Evolutionary conservation across 179 eudicot genomes (phyloP), one percentile per base, ranked within the genome.

Genomic region (Pouteria campechiana): DNA sequence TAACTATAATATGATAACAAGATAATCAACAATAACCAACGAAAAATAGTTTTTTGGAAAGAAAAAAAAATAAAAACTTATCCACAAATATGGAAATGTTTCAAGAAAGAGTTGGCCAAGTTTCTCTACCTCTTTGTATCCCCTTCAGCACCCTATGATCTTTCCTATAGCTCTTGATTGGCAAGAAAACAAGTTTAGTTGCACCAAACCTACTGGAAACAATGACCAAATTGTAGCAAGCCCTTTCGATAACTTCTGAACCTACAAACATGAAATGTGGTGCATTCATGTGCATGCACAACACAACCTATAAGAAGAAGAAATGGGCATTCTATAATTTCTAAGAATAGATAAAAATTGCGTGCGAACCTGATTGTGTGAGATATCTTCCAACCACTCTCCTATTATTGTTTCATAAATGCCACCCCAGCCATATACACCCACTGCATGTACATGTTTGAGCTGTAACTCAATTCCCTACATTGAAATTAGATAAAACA

Each of bases 71-170:
- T n/a, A n/a, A n/a, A n/a, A n/a, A n/a, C n/a, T n/a, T n/a, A n/a
- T n/a, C n/a, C n/a, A n/a, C n/a, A n/a, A n/a, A n/a, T n/a, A n/a
- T n/a, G n/a, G n/a, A n/a, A n/a, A n/a, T n/a, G n/a, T n/a, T n/a
- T n/a, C n/a, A n/a, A n/a, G n/a, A n/a, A n/a, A n/a, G n/a, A n/a
- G n/a, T n/a, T n/a, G n/a, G n/a, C n/a, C n/a, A n/a, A n/a, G n/a
- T n/a, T n/a, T n/a, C n/a, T n/a, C n/a, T n/a, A 85, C 98, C 98
- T 86, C 98, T 73, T 77, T 90, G 98, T 64, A 86, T 51, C 52
- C 98, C 95, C 73, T 90, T 90, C 30, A 90, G 65, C 63, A 90
- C 57, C 56, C 78, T 74, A 50, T 65, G 78, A 41, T 90, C 95
- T 71, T 75, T 86, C 69, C 53, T 68, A 43, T 90, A 90, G 64